Evolutionary conservation across 1,284 basidiomycete species (phyloP).

Genomic region (Lignosus rhinocerotis): DNA sequence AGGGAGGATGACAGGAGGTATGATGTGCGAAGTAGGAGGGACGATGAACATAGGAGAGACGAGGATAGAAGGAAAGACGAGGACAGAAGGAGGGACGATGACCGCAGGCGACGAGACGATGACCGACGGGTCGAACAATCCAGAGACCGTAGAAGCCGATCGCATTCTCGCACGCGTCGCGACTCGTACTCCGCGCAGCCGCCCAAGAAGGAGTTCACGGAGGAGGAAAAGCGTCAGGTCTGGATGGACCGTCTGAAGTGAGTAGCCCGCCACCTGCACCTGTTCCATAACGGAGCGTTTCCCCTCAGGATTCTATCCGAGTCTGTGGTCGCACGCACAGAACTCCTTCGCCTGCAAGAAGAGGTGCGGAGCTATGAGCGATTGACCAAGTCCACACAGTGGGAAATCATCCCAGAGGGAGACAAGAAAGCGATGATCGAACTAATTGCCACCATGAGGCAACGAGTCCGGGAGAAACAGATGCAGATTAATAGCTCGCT

Average conservation of each 20-base stretch:
- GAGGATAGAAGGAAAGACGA: slow-evolving; percentile 2
- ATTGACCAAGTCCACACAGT: slow-evolving; percentile 21
- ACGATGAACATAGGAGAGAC: slow-evolving; percentile 3
- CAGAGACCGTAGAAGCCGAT: slow-evolving; percentile 11
- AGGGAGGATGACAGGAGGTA: slow-evolving; percentile 5
- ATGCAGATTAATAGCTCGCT: slow-evolving; percentile 30
- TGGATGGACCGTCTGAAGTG: slow-evolving; percentile 36
- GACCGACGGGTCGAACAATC: background rate
- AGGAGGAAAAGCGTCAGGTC: slow-evolving; percentile 28
- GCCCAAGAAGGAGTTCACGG: slow-evolving; percentile 20
- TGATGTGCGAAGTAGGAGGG: slow-evolving; percentile 1
- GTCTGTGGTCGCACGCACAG: slow-evolving; percentile 28
- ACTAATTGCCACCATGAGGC: slow-evolving; percentile 29
- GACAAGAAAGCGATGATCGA: slow-evolving; percentile 22
- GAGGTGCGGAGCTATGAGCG: slow-evolving; percentile 27
- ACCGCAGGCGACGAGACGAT: slow-evolving; percentile 1
- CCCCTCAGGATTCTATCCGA: slow-evolving; percentile 26
- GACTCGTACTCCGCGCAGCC: background rate
- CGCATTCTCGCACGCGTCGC: slow-evolving; percentile 5
- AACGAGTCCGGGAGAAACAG: slow-evolving; percentile 29
- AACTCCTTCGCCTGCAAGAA: slow-evolving; percentile 26
- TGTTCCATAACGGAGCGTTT: background rate
- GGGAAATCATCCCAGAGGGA: slow-evolving; percentile 21
- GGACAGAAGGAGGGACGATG: slow-evolving; percentile 4
- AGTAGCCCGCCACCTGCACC: slow-evolving; percentile 11